Percentiles rank a stretch among this genome's conserved stretches.
phyloP scores from a whole-genome alignment of 2,329 filamentous ascomycete species.

The Cyphellophora attinorum region DNA sequence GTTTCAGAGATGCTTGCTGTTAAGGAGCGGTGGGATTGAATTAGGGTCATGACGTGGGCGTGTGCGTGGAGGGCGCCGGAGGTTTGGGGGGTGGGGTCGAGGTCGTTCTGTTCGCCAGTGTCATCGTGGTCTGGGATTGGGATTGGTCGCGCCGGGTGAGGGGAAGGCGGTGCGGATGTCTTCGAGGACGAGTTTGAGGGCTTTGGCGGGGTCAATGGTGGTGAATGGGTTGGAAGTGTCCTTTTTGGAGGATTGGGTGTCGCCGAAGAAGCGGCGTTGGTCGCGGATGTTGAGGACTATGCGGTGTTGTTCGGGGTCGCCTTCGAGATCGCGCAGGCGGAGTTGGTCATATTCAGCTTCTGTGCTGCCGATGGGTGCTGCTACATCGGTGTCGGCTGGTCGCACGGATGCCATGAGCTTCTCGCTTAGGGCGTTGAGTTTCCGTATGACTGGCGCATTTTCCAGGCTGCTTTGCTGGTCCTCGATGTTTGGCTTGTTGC shows the following conservation, averaged over 20 bases:
- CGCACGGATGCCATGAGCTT: conserved; percentile 86
- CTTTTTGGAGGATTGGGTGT: conserved; percentile 27
- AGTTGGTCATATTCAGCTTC: conserved; percentile 67
- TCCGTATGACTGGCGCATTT: conserved; percentile 80
- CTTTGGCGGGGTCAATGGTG: conserved; percentile 13
- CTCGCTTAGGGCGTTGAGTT: conserved; percentile 81
- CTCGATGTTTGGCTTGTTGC: conserved; percentile 80
- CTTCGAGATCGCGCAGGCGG: conserved; percentile 68
- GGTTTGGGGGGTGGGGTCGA: conserved; percentile 45
- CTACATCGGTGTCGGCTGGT: conserved; percentile 62
- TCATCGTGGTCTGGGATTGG: conserved; percentile 13
- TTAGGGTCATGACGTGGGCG: conserved; percentile 48
- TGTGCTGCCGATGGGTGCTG: conserved; percentile 57
- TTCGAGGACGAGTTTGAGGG: conserved; percentile 11
- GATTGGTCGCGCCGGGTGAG: conserved; percentile 14
- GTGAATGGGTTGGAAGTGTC: conserved; percentile 24
- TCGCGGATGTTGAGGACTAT: conserved; percentile 83
- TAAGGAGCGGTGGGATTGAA: conserved; percentile 48
- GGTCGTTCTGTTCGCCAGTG: conserved; percentile 30
- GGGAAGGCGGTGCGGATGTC: conserved; percentile 13
- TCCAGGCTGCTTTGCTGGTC: conserved; percentile 69
- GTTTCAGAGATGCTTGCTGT: conserved; percentile 29
- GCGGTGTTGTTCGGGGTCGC: conserved; percentile 62
- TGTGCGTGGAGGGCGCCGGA: conserved; percentile 55
- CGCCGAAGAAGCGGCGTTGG: conserved; percentile 71